Evolutionary conservation across 257 asterid genomes (phyloP), one percentile per base, ranked within the genome.

Genomic region (Misopates orontium): DNA sequence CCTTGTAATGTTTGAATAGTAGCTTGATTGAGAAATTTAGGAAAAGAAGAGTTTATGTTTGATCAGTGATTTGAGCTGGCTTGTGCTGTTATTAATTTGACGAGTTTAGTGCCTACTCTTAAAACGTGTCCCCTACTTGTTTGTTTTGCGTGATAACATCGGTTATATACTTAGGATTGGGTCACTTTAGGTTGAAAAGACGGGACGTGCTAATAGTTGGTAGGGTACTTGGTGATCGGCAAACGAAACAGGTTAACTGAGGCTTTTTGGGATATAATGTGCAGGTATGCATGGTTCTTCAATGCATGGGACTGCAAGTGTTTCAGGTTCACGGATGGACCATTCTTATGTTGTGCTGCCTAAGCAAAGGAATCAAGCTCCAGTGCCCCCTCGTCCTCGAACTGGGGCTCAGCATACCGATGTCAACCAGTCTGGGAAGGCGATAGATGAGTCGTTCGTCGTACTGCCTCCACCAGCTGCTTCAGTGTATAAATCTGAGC

Each of bases 391-490:
- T 69, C 95, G 90, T 53, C 85, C 88, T 53, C 87, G 86, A 66
- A 79, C 80, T 61, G 95, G 88, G 75, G 69, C 81, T 1, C 17
- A 56, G 72, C 86, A 79, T 41, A 80, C 90, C 45, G 95, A 85
- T 72, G 70, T 78, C 56, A 70, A 80, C 74, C 89, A 80, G 59
- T 81, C 94, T 50, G 95, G 93, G 47, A 94, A 80, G 83, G 86
- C 95, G 55, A 86, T 94, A 78, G 99, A 94, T 53, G 99, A 90
- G 71, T 94, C 99, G 10, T 94, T 94, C 54, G 97, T 94, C 65
- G 96, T 94, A 19, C 73, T 94, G 78, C 99, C 99, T 72, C 97
- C 97, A 23, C 99, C 97, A 20, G 99, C 96, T 45, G 97, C 99
- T 72, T 94, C 97, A 1, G 97, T 94, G 60, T 94, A 94, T 70